Conservation (phyloP, 1,284 basidiomycete species). For the Coniferiporia weirii region DNA sequence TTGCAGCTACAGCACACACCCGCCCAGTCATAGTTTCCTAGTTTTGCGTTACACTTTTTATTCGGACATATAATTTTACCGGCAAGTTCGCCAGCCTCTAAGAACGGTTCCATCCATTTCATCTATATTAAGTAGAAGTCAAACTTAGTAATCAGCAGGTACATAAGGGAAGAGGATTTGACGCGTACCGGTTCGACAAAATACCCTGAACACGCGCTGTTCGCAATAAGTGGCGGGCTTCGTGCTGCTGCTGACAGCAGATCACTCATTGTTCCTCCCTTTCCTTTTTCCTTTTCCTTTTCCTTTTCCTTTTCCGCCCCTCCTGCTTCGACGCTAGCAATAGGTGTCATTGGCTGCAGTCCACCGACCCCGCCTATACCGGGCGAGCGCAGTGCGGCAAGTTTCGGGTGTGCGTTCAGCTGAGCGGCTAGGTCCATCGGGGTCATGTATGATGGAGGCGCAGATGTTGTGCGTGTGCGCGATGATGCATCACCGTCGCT, state of each 20-base stretch:
- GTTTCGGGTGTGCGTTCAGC: slow-evolving; percentile 29
- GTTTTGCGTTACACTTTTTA: slow-evolving; percentile 81
- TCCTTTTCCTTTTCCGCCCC: not conserved
- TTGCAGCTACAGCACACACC: slow-evolving; percentile 90
- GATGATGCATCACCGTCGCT: not conserved
- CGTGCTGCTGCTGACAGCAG: slow-evolving; percentile 24
- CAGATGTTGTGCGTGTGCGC: not conserved
- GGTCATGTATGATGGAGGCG: slow-evolving; percentile 8
- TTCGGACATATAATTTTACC: slow-evolving; percentile 94
- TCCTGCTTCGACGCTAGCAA: slow-evolving; percentile 6
- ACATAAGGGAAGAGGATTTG: not conserved
- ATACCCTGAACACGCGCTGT: slow-evolving; percentile 87
- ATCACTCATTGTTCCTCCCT: not conserved
- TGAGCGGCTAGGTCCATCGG: slow-evolving; percentile 28
- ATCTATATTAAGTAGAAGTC: slow-evolving; percentile 38
- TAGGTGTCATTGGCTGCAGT: slow-evolving; percentile 27
- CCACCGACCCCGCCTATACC: not conserved
- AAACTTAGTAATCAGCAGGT: too few species aligned
- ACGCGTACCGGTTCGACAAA: slow-evolving; percentile 87
- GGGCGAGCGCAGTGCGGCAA: slow-evolving; percentile 27
- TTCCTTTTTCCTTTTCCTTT: not conserved
- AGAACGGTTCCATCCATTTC: slow-evolving; percentile 90
- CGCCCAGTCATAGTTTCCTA: slow-evolving; percentile 97
- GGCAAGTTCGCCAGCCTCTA: slow-evolving; percentile 67
- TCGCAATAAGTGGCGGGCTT: slow-evolving; percentile 65